Percentiles rank a stretch among this genome's conserved stretches.
These are phyloP conservation scores for Globisporangium polare DNA, from an alignment of 352 stramenopile genomes.

Conservation along the genomic window DNA sequence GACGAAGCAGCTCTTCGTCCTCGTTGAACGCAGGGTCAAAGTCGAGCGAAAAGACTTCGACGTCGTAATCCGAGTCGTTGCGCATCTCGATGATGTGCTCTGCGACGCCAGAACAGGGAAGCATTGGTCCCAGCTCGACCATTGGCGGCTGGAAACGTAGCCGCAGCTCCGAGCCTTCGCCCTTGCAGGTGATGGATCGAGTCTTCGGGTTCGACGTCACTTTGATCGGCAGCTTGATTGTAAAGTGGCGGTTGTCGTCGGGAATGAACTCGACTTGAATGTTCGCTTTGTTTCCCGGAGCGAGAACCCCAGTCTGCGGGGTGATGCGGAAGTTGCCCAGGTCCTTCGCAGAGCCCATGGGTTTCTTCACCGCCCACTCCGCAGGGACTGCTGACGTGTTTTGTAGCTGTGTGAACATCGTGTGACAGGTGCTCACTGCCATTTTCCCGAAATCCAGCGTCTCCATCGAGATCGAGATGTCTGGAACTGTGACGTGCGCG, in stretches of 20 bases:
- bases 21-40: conserved; percentile 81
- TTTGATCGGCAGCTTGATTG: conserved; percentile 87
- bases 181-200: conserved; percentile 67
- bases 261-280: conserved; percentile 91
- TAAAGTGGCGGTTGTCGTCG: conserved; percentile 67
- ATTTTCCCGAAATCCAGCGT: conserved; percentile 90
- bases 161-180: conserved; percentile 72
- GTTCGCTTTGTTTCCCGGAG: conserved; percentile 76
- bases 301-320: conserved; percentile 68
- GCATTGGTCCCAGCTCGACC: conserved; percentile 82
- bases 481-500: conserved; percentile 89
- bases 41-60: conserved; percentile 92
- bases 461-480: conserved; percentile 81
- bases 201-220: conserved; percentile 78
- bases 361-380: conserved; percentile 91
- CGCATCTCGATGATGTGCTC: conserved; percentile 66
- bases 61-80: conserved; percentile 86
- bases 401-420: conserved; percentile 89
- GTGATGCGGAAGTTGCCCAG: conserved; percentile 75
- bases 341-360: conserved; percentile 81
- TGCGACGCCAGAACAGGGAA: conserved; percentile 59
- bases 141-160: conserved; percentile 81
- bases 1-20: conserved; percentile 83
- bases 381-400: conserved; percentile 87
- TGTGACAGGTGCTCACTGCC: conserved; percentile 84